phyloP scores from a whole-genome alignment of 164 flowering plant genomes.

The Tinospora cordifolia region DNA sequence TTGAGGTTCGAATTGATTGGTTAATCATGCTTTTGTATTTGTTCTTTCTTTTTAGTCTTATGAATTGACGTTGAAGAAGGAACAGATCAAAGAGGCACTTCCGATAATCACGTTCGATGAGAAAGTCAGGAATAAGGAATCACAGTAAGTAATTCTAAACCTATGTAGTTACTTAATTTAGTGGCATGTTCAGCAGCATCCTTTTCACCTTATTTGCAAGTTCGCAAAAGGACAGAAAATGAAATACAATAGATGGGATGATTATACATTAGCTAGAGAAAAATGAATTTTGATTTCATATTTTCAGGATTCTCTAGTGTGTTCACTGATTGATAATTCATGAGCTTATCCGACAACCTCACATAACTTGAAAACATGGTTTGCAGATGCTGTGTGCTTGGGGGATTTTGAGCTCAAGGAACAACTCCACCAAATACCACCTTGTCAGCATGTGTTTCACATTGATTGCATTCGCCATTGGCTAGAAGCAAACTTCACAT shows the following conservation, averaged over 20 bases:
- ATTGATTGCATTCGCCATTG: conserved; percentile 65
- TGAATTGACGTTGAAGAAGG: conserved; percentile 41
- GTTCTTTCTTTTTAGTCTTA: conserved; percentile 29
- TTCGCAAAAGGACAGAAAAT: too few relatives aligned
- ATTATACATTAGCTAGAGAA: too few relatives aligned
- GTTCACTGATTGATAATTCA: neutral
- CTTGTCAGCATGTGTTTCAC: conserved; percentile 77
- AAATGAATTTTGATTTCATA: too few relatives aligned
- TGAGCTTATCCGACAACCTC: neutral
- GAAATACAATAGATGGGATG: too few relatives aligned
- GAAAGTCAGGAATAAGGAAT: conserved; percentile 39
- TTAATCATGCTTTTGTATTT: conserved; percentile 1
- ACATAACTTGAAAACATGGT: neutral
- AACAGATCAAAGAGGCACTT: conserved; percentile 52
- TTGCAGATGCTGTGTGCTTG: conserved; percentile 77
- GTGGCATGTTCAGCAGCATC: too few relatives aligned
- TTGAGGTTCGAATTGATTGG: too few relatives aligned
- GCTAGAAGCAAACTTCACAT: conserved; percentile 61
- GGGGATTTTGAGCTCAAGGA: conserved; percentile 76
- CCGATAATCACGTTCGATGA: conserved; percentile 53
- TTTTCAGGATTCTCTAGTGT: neutral
- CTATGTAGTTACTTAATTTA: neutral
- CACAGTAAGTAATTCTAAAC: conserved; percentile 48
- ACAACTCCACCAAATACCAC: conserved; percentile 55
- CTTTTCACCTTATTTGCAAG: too few relatives aligned